phyloP scores from a whole-genome alignment of 2,329 filamentous ascomycete species.

The Lachnellula subtilissima region DNA sequence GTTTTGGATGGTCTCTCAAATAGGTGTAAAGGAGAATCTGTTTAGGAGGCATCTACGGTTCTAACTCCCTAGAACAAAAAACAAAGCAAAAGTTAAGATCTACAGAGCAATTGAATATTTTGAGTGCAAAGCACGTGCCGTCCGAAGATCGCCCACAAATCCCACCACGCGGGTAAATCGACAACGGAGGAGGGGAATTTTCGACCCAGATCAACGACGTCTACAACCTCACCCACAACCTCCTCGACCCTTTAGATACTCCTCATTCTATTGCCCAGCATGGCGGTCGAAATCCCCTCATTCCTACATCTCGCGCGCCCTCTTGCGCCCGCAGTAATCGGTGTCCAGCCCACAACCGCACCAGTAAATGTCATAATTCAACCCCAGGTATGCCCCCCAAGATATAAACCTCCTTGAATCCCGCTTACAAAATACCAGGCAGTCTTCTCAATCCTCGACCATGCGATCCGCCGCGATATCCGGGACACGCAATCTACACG shows the following conservation, averaged over 20 bases:
- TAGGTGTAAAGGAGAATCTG: too few species aligned
- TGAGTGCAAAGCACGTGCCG: not conserved
- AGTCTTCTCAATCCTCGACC: slow-evolving; percentile 78
- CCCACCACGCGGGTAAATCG: not conserved
- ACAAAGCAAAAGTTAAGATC: too few species aligned
- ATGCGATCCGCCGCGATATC: slow-evolving; percentile 72
- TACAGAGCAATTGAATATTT: too few species aligned
- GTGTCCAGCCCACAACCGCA: slow-evolving; percentile 78
- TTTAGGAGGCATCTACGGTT: too few species aligned
- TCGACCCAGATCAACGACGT: slow-evolving; percentile 8
- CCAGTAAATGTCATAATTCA: slow-evolving; percentile 93
- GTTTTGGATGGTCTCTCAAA: not conserved
- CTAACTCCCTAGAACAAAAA: too few species aligned
- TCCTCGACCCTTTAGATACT: slow-evolving; percentile 3
- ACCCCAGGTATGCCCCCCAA: slow-evolving; percentile 66
- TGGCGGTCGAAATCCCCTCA: slow-evolving; percentile 71
- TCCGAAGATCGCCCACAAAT: slow-evolving; percentile 4
- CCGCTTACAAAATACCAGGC: slow-evolving; percentile 42
- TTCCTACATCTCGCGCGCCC: slow-evolving; percentile 95
- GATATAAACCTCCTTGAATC: not conserved
- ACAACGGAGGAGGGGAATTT: slow-evolving; percentile 11
- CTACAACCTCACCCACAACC: slow-evolving; percentile 9
- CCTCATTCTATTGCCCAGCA: slow-evolving; percentile 48
- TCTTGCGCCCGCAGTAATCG: slow-evolving; percentile 74
- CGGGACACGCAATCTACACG: slow-evolving; percentile 76